Percentiles rank a stretch among this genome's conserved stretches.
Evolutionary conservation across 2,329 filamentous ascomycete genomes (phyloP).

Genomic region (Diaporthe citriasiana): DNA sequence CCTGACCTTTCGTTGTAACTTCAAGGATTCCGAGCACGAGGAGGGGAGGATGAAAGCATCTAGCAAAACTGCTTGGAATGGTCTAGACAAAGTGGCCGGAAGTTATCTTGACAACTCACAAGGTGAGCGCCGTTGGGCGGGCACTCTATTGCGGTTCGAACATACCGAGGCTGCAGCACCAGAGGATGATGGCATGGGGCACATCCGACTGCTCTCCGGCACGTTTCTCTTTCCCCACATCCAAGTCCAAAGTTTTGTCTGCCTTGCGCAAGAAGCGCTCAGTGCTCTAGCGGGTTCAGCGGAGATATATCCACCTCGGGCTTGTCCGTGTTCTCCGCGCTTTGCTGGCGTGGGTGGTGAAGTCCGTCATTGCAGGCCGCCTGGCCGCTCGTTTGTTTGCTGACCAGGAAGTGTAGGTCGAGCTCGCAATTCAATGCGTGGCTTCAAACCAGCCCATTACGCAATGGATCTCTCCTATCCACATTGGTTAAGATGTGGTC

Average conservation of each 20-base stretch:
- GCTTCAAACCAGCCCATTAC: neutral
- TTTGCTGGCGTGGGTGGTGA: slow-evolving; percentile 33
- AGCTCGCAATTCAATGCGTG: slow-evolving; percentile 8
- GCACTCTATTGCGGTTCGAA: neutral
- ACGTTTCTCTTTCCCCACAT: slow-evolving; percentile 9
- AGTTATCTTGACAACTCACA: neutral
- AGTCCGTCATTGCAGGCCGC: slow-evolving; percentile 15
- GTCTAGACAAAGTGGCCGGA: neutral
- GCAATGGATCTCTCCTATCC: neutral
- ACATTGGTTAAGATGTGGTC: neutral
- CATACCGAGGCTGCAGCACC: neutral
- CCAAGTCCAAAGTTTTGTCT: slow-evolving; percentile 7
- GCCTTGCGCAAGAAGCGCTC: slow-evolving; percentile 25
- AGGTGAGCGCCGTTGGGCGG: neutral
- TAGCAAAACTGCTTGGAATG: neutral
- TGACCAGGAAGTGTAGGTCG: neutral
- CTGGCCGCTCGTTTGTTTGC: slow-evolving; percentile 2
- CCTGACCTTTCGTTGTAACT: neutral
- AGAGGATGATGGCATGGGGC: neutral
- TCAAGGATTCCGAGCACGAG: neutral
- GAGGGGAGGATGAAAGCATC: neutral
- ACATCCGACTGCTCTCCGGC: neutral
- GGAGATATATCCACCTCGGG: slow-evolving; percentile 28
- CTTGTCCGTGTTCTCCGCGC: slow-evolving; percentile 33
- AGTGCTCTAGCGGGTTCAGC: slow-evolving; percentile 23